Evolutionary conservation across 1,139 yeast genomes (phyloP), one percentile per base, ranked within the genome.

Genomic region (Sugiyamaella xylanicola): DNA sequence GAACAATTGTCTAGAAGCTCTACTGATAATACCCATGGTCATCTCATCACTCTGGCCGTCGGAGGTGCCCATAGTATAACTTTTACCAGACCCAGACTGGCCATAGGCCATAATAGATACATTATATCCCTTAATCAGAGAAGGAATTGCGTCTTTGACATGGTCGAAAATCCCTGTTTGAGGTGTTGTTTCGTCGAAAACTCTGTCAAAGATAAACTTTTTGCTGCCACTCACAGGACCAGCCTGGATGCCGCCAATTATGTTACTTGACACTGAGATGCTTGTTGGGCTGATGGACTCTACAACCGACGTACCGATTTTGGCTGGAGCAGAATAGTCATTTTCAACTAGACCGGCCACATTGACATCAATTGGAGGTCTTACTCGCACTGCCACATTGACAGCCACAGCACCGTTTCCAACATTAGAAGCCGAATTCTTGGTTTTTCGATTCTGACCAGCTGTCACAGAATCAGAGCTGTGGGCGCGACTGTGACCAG

Each of bases 81-180:
- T 68, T 52, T 69, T 69, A 4, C 73, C 73, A 1, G 71, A 65
- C 1, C 72, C 73, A 15, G 69, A 63, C 53, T 68, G 73, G 42
- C 73, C 73, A 48, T 69, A 68, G 1, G 72, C 72, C 66, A 69
- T 63, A 27, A 69, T 61, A 4, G 71, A 65, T 21, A 69, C 71
- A 48, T 68, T 69, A 54, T 62, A 68, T 2, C 70, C 70, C 21
- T 59, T 57, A 1, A 65, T 49, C 40, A 65, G 56, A 22, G 59
- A 48, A 44, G 53, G 41, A 1, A 63, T 56, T 20, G 65, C 51
- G 1, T 53, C 53, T 1, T 57, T 46, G 2, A 67, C 48, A 48
- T 65, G 55, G 20, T 49, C 50, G 61, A 62, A 67, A 19, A 67
- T 58, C 1, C 61, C 67, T 13, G 46, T 41, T 55, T 65, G 70